phyloP scores from a whole-genome alignment of 257 asterid species.

The Solanum infundibuliforme region DNA sequence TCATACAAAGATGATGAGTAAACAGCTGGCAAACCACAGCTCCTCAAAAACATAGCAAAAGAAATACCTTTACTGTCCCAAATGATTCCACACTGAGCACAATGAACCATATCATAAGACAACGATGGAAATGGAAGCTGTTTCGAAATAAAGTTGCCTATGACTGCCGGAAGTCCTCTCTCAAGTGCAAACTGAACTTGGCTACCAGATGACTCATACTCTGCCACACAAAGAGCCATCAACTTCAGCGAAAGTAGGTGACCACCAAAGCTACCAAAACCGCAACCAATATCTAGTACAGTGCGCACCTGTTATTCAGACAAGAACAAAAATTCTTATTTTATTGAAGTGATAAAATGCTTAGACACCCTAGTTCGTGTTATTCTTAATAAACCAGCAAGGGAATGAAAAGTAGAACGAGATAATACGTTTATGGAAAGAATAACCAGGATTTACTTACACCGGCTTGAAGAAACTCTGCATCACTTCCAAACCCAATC shows the following conservation, averaged over 20 bases:
- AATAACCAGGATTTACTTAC: conserved; percentile 36
- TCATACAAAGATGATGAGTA: not conserved
- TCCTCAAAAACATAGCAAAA: not conserved
- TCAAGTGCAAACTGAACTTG: conserved; percentile 96
- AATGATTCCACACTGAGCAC: conserved; percentile 83
- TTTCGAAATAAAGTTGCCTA: conserved; percentile 68
- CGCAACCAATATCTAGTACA: conserved; percentile 91
- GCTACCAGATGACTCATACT: conserved; percentile 90
- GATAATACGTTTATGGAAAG: not conserved
- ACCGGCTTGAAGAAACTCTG: conserved; percentile 71
- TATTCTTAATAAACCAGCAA: not conserved
- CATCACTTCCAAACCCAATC: conserved; percentile 81
- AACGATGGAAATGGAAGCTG: conserved; percentile 92
- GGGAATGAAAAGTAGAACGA: not conserved
- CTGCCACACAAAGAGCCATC: conserved; percentile 91
- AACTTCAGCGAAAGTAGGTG: conserved; percentile 75
- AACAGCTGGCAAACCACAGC: not conserved
- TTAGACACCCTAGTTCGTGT: not conserved
- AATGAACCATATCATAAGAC: conserved; percentile 94
- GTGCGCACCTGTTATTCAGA: conserved; percentile 60
- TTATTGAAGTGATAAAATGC: not conserved
- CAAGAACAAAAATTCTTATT: not conserved
- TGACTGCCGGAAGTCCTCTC: conserved; percentile 97
- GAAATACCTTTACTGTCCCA: conserved; percentile 84
- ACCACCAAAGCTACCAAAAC: conserved; percentile 94